A percentile compares a stretch with the other conserved stretches of the same genome.
These are phyloP conservation scores for Panicum virgatum DNA, from an alignment of 202 grass and related monocot genomes.

Conservation along the genomic window DNA sequence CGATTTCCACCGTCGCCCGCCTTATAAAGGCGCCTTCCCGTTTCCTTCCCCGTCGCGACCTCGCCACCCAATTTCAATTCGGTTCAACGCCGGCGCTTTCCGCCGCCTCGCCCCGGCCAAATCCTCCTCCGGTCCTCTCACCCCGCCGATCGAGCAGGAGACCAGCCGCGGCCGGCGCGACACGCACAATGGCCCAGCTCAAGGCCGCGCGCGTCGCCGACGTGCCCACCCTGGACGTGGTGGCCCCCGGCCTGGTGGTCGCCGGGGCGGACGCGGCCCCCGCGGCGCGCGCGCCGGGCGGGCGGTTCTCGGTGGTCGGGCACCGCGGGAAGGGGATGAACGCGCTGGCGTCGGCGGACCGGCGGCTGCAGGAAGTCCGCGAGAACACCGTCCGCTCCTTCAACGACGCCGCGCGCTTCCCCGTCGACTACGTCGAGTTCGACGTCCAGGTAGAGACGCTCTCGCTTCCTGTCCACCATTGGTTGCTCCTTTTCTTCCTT, in stretches of 20 bases:
- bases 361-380: conserved; percentile 70
- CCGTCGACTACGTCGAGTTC: conserved; percentile 92
- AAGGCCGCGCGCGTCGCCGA: conserved; percentile 75
- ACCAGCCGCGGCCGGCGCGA: too few species aligned
- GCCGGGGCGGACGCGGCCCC: not conserved
- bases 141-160: not conserved
- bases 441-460: conserved; percentile 74
- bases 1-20: not conserved
- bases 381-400: conserved; percentile 91
- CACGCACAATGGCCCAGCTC: conserved; percentile 47
- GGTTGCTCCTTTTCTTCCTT: too few species aligned
- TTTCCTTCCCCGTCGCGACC: not conserved
- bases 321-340: conserved; percentile 99
- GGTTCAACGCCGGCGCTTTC: not conserved
- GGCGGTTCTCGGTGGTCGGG: conserved; percentile 66
- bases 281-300: not conserved
- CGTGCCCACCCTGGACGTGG: conserved; percentile 55
- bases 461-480: too few species aligned
- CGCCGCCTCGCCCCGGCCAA: not conserved
- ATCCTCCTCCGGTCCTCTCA: too few species aligned
- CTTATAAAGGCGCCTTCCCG: not conserved
- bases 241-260: conserved; percentile 20
- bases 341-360: conserved; percentile 69
- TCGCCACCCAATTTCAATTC: not conserved
- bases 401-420: conserved; percentile 74